Percentiles rank a stretch among this genome's conserved stretches.
These are phyloP conservation scores for Zasmidium angulare DNA, from an alignment of 2,329 filamentous ascomycete species.

Conservation along the genomic window DNA sequence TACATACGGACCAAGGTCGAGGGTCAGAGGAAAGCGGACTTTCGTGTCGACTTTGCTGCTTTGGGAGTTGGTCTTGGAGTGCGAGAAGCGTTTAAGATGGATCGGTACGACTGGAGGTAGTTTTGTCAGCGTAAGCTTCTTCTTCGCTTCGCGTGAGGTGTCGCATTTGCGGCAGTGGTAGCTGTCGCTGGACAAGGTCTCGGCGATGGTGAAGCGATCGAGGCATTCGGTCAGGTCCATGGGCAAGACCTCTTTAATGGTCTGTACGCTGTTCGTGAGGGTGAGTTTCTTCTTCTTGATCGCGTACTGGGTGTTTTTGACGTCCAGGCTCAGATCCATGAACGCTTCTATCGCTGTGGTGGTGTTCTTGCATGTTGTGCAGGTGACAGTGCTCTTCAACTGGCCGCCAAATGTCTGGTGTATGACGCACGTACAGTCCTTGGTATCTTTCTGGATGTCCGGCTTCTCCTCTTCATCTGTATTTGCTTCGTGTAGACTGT, in stretches of 20 bases:
- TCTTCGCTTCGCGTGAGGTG: conserved; percentile 71
- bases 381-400: conserved; percentile 85
- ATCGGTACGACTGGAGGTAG: conserved; percentile 87
- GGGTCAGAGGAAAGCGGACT: conserved; percentile 78
- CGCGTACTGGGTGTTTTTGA: conserved; percentile 60
- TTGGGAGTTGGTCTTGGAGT: conserved; percentile 59
- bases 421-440: conserved; percentile 79
- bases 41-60: conserved; percentile 86
- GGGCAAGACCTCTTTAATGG: conserved; percentile 31
- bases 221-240: conserved; percentile 62
- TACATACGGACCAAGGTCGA: conserved; percentile 91
- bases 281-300: conserved; percentile 61
- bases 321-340: conserved; percentile 82
- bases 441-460: conserved; percentile 27
- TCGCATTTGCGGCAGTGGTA: conserved; percentile 84
- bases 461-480: conserved; percentile 45
- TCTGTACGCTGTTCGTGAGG: conserved; percentile 46
- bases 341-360: conserved; percentile 85
- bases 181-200: conserved; percentile 72
- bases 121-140: conserved; percentile 80
- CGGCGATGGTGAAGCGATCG: conserved; percentile 81
- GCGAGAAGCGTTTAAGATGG: conserved; percentile 68
- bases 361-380: conserved; percentile 78
- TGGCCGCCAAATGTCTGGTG: conserved; percentile 95
- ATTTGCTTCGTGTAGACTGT: conserved; percentile 81